Percentiles rank a stretch among this genome's conserved stretches.
Conservation (phyloP, 345 rosid genomes). For the Rhodomyrtus tomentosa region DNA sequence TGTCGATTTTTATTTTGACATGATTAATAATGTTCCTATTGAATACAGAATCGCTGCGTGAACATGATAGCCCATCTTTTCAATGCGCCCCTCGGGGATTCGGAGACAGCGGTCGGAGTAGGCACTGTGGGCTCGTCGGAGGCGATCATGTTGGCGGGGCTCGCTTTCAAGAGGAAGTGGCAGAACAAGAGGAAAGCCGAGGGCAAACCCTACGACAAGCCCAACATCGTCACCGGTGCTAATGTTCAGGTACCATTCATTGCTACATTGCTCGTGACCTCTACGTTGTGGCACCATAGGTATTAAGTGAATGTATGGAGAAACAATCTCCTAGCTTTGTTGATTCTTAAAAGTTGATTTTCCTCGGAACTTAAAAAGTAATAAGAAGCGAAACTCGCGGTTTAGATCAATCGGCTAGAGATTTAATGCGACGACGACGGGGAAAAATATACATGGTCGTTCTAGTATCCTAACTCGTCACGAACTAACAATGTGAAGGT, state of each 20-base stretch:
- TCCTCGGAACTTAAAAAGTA: neutral
- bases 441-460: too few species aligned
- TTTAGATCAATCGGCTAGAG: neutral
- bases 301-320: neutral
- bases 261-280: neutral
- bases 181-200: constrained; percentile 34
- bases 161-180: constrained; percentile 46
- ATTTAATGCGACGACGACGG: neutral
- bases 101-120: constrained; percentile 33
- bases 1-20: neutral
- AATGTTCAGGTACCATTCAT: constrained; percentile 28
- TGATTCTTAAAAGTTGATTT: neutral
- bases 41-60: constrained; percentile 36
- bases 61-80: constrained; percentile 47
- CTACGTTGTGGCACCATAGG: neutral
- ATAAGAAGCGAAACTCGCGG: neutral
- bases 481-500: constrained; percentile 7
- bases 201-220: constrained; percentile 32
- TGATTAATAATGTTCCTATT: neutral
- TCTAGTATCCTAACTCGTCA: neutral
- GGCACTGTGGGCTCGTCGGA: constrained; percentile 48
- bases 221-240: constrained; percentile 51
- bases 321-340: neutral
- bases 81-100: constrained; percentile 37
- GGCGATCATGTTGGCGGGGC: constrained; percentile 46